Percentiles rank a stretch among this genome's conserved stretches.
These are phyloP conservation scores for Diversispora epigaea DNA, from an alignment of 192 early-diverging fungal genomes.

Conservation along the genomic window DNA sequence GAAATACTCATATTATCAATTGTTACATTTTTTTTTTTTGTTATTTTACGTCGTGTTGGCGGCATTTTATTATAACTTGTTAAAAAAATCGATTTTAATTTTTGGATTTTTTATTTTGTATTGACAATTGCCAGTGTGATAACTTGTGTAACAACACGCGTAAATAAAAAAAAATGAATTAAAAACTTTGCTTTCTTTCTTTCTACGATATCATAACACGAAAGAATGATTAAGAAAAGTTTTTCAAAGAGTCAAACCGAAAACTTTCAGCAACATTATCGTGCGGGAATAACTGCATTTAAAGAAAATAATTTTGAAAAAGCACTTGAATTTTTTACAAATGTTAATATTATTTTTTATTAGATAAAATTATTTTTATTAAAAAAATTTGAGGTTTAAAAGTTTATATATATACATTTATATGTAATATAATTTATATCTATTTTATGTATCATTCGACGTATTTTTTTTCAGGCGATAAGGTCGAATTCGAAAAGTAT, in stretches of 20 bases:
- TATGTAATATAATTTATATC: neutral
- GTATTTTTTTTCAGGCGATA: constrained; percentile 27
- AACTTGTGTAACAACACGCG: too few relatives aligned
- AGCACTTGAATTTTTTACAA: neutral
- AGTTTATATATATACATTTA: neutral
- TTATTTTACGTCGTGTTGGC: neutral
- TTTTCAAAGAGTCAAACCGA: neutral
- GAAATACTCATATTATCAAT: constrained; percentile 32
- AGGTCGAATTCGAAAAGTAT: constrained; percentile 16
- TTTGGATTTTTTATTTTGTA: too few relatives aligned
- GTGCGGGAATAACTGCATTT: neutral
- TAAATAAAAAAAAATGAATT: too few relatives aligned
- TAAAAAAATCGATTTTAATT: too few relatives aligned
- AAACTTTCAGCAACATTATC: neutral
- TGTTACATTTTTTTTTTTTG: neutral
- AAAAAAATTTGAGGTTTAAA: neutral
- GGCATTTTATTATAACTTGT: neutral
- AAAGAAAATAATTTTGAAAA: neutral
- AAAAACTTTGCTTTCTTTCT: too few relatives aligned
- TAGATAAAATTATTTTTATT: neutral
- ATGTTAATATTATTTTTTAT: neutral
- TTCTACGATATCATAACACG: too few relatives aligned
- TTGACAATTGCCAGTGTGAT: too few relatives aligned
- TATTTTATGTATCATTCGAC: neutral
- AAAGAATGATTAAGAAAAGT: too few relatives aligned